Conservation (phyloP, 1,139 yeast species). For the Saccharomyces uvarum region DNA sequence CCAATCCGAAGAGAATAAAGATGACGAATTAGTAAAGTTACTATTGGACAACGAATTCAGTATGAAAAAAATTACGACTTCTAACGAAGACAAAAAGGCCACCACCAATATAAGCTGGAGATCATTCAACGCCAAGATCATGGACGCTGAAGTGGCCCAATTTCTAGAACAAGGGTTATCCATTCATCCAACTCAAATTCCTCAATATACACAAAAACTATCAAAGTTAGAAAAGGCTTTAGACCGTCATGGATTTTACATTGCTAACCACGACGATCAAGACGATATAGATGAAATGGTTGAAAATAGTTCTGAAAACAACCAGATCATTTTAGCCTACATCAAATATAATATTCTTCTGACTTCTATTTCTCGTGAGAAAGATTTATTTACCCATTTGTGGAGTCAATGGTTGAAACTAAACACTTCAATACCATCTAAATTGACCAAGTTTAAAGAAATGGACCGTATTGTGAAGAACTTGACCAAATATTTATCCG, state of each 20-base stretch:
- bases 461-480: slow-evolving; percentile 28
- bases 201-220: slow-evolving; percentile 42
- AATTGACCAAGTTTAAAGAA: slow-evolving; percentile 34
- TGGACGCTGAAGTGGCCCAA: slow-evolving; percentile 67
- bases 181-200: slow-evolving; percentile 26
- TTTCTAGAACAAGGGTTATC: slow-evolving; percentile 35
- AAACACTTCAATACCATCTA: slow-evolving; percentile 38
- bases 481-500: slow-evolving; percentile 34
- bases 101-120: slow-evolving; percentile 56
- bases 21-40: slow-evolving; percentile 36
- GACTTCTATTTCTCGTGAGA: slow-evolving; percentile 66
- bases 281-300: slow-evolving; percentile 28
- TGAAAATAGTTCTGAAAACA: slow-evolving; percentile 52
- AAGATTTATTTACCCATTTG: slow-evolving; percentile 39
- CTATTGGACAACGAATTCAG: slow-evolving; percentile 36
- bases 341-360: slow-evolving; percentile 61
- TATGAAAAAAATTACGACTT: slow-evolving; percentile 15
- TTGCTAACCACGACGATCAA: slow-evolving; percentile 32
- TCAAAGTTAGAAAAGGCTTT: slow-evolving; percentile 51
- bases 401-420: slow-evolving; percentile 24
- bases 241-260: slow-evolving; percentile 44
- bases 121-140: slow-evolving; percentile 57
- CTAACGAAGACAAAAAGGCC: slow-evolving; percentile 23
- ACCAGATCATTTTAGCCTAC: slow-evolving; percentile 68
- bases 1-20: slow-evolving; percentile 29